Evolutionary conservation across 495 filamentous ascomycete genomes (phyloP), one percentile per base, ranked within the genome.

Genomic region (Lepidopterella palustris): DNA sequence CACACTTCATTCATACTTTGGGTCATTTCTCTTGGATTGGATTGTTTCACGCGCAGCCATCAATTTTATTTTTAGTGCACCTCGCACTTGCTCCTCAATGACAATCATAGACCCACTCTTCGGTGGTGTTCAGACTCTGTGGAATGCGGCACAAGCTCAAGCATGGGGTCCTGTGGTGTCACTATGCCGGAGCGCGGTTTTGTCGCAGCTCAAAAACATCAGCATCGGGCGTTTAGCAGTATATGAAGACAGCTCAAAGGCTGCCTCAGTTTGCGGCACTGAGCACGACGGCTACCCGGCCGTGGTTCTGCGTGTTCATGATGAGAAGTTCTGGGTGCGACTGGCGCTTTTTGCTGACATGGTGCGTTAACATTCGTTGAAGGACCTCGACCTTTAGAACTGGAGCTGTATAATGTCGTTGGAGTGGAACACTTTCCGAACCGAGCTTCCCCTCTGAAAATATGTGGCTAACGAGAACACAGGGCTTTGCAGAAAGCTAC

Each of bases 401-500:
- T n/a, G n/a, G n/a, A n/a, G n/a, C n/a, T n/a, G n/a, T n/a, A n/a
- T n/a, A n/a, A n/a, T n/a, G n/a, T n/a, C n/a, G n/a, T n/a, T n/a
- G n/a, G n/a, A n/a, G 35, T 13, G 3, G 35, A 3, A 13, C 35
- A 42, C 35, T 3, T 42, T 13, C 35, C 13, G 3, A 42, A 3
- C 3, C 9, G 35, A 18, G 13, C 18, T 15, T 3, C 2, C 13
- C 20, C 61, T 71, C 64, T 47, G 47, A 35, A 48, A 51, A 11
- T 42, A 45, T 51, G 42, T 47, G 10, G 10, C 35, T 42, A 18
- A 42, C 35, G 2, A n/a, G 2, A 42, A 42, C 31, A 10, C 48
- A 65, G 62, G 86, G 86, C 2, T 88, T 89, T 68, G 80, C 85
- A 15, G 84, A 87, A 72, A 78, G 83, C 29, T 88, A 85, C 69